These are phyloP conservation scores for Exobasidium cylindrosporum DNA, from an alignment of 1,284 basidiomycete genomes.

Conservation along the genomic window DNA sequence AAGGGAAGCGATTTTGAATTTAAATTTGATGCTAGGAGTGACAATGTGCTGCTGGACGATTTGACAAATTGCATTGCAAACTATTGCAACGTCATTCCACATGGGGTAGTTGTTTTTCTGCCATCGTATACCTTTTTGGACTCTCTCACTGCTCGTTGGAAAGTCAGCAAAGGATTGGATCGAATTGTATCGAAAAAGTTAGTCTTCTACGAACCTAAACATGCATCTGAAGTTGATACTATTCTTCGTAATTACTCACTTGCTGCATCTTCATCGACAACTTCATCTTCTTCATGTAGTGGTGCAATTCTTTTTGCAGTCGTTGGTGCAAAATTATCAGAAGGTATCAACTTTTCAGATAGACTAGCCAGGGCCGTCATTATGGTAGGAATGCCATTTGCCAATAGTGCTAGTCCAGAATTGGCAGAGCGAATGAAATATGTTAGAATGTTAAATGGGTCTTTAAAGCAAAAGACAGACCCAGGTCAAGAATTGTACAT, in stretches of 20 bases:
- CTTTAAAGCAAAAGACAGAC: conserved; percentile 1
- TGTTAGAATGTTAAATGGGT: conserved; percentile 25
- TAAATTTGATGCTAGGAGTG: conserved; percentile 74
- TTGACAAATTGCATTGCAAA: conserved; percentile 80
- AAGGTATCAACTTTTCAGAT: conserved; percentile 87
- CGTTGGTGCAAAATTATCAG: conserved; percentile 91
- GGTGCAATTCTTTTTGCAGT: conserved; percentile 69
- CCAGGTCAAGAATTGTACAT: conserved; percentile 45
- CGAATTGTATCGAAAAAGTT: conserved; percentile 73
- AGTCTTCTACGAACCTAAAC: conserved; percentile 86
- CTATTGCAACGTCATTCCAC: conserved; percentile 72
- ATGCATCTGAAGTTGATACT: conserved; percentile 70
- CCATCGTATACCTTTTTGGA: conserved; percentile 86
- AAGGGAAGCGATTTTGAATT: conserved; percentile 74
- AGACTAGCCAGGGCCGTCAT: conserved; percentile 82
- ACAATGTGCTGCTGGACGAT: conserved; percentile 72
- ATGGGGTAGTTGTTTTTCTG: conserved; percentile 88
- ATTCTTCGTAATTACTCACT: conserved; percentile 73
- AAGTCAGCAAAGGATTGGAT: conserved; percentile 63
- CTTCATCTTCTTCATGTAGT: conserved; percentile 17
- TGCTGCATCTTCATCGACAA: conserved; percentile 57
- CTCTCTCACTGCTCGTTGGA: conserved; percentile 69
- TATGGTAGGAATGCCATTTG: conserved; percentile 84
- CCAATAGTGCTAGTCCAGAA: conserved; percentile 84
- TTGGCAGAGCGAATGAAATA: conserved; percentile 78